Conservation (phyloP, 2,329 filamentous ascomycete genomes). For the Exophiala sideris region DNA sequence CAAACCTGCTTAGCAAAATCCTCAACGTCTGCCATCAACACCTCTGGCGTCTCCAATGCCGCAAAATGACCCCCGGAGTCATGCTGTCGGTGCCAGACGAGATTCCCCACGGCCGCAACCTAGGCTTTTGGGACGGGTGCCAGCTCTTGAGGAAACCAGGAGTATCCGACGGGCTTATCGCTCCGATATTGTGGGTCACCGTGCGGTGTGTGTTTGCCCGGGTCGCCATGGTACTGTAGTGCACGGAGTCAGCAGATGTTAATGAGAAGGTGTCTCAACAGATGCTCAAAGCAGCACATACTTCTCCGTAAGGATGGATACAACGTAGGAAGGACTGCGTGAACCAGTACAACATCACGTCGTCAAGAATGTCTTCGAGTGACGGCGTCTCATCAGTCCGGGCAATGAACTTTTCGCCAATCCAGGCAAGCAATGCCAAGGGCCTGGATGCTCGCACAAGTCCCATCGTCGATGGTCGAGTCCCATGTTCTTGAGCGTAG, state of each 20-base stretch:
- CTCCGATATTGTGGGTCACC: constrained; percentile 33
- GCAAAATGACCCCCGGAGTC: constrained; percentile 53
- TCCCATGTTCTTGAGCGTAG: constrained; percentile 54
- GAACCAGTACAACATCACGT: constrained; percentile 37
- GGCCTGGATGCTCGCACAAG: constrained; percentile 53
- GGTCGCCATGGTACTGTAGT: background rate
- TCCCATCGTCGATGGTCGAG: constrained; percentile 55
- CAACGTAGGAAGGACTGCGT: constrained; percentile 36
- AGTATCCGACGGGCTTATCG: constrained; percentile 47
- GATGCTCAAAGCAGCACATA: too few relatives aligned
- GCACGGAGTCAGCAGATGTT: too few relatives aligned
- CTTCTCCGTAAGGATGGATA: constrained; percentile 32
- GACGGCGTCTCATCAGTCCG: constrained; percentile 36
- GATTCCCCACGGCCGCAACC: constrained; percentile 14
- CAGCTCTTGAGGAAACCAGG: constrained; percentile 45
- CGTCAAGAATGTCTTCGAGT: constrained; percentile 33
- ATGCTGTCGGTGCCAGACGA: constrained; percentile 13
- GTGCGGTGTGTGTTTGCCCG: background rate
- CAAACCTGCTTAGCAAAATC: constrained; percentile 24
- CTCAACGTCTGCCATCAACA: constrained; percentile 44
- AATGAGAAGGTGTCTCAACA: too few relatives aligned
- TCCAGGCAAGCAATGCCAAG: constrained; percentile 54
- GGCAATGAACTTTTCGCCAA: constrained; percentile 37
- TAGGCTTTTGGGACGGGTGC: constrained; percentile 35
- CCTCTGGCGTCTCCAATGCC: constrained; percentile 40